Percentiles rank a stretch among this genome's conserved stretches.
phyloP scores from a whole-genome alignment of 2,329 filamentous ascomycete genomes.

The Monosporascus cannonballus region DNA sequence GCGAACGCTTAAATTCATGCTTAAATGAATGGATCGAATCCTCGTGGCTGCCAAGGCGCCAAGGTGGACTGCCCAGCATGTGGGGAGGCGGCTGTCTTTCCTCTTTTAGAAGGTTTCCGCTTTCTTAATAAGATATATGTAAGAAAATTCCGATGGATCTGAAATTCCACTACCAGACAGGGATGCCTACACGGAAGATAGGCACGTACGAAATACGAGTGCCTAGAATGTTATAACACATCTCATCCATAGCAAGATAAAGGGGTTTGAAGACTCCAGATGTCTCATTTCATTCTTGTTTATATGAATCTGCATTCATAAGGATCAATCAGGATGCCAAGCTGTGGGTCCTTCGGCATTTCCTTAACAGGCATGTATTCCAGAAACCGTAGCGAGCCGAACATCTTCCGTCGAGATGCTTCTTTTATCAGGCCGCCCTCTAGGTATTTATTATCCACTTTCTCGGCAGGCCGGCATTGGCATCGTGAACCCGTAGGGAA shows the following conservation, averaged over 20 bases:
- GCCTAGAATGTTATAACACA: too few relatives aligned
- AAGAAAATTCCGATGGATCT: too few relatives aligned
- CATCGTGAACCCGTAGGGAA: too few relatives aligned
- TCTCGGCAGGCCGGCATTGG: too few relatives aligned
- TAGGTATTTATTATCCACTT: too few relatives aligned
- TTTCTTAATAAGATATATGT: background rate
- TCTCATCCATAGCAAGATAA: too few relatives aligned
- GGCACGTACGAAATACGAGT: too few relatives aligned
- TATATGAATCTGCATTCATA: background rate
- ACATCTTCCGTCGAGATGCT: background rate
- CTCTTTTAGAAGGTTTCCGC: background rate
- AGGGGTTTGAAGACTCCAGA: too few relatives aligned
- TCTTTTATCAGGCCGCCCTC: background rate
- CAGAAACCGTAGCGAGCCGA: background rate
- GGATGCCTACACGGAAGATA: too few relatives aligned
- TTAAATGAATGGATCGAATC: conserved; percentile 21
- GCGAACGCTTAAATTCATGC: conserved; percentile 26
- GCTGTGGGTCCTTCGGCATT: background rate
- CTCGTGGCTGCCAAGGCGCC: conserved; percentile 24
- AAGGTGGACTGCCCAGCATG: conserved; percentile 8
- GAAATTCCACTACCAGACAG: too few relatives aligned
- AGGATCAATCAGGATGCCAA: background rate
- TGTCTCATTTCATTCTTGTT: too few relatives aligned
- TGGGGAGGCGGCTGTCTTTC: background rate
- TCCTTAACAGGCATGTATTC: background rate